Evolutionary conservation across 2,329 filamentous ascomycete species (phyloP).

Genomic region (Exophiala xenobiotica): DNA sequence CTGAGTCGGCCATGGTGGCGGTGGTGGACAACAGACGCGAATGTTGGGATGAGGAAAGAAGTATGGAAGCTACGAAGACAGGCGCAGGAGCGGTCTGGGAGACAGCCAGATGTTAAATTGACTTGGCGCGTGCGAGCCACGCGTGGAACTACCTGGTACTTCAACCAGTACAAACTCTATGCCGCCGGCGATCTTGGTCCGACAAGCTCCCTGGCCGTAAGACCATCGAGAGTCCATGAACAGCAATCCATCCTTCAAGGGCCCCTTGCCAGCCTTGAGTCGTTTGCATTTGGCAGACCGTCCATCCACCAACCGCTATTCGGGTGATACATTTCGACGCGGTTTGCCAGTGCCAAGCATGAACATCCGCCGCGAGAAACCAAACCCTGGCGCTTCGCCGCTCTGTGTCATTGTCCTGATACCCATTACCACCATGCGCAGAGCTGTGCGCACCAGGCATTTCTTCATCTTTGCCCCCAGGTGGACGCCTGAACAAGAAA

Average conservation of each 20-base stretch:
- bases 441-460: too few relatives aligned
- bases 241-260: too few relatives aligned
- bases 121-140: slow-evolving; percentile 7
- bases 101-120: slow-evolving; percentile 9
- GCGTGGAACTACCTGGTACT: neutral
- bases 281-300: neutral
- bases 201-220: neutral
- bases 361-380: neutral
- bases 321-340: neutral
- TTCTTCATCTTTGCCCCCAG: too few relatives aligned
- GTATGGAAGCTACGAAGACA: neutral
- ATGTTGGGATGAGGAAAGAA: neutral
- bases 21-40: neutral
- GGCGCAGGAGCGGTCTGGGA: slow-evolving; percentile 7
- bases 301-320: neutral
- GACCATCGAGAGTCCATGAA: too few relatives aligned
- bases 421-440: too few relatives aligned
- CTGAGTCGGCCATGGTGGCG: slow-evolving; percentile 52
- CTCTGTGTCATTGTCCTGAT: neutral
- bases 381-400: neutral
- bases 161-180: neutral
- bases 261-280: too few relatives aligned
- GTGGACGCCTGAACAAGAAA: too few relatives aligned
- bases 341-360: neutral
- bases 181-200: neutral